phyloP scores from a whole-genome alignment of 2,329 filamentous ascomycete species.

The Nannizzia gypsea region DNA sequence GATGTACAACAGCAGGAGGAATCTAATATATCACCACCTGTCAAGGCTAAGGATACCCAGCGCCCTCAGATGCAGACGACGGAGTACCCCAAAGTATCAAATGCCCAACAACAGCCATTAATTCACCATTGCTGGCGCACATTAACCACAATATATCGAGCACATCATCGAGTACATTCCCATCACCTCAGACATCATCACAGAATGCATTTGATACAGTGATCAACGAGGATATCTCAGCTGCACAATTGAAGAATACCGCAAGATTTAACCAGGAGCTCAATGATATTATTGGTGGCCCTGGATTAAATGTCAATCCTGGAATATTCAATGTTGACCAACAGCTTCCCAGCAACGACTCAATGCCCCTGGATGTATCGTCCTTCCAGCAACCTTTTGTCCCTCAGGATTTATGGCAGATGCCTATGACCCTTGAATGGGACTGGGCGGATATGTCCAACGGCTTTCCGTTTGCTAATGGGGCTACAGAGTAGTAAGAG shows the following conservation, averaged over 20 bases:
- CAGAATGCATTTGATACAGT: slow-evolving; percentile 5
- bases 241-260: slow-evolving; percentile 4
- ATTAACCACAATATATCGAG: neutral
- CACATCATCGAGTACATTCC: slow-evolving; percentile 4
- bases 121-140: slow-evolving; percentile 3
- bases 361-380: slow-evolving; percentile 26
- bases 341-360: slow-evolving; percentile 21
- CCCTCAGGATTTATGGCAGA: slow-evolving; percentile 84
- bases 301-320: slow-evolving; percentile 9
- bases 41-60: slow-evolving; percentile 4
- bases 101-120: slow-evolving; percentile 3
- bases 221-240: neutral
- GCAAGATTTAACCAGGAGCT: slow-evolving; percentile 12
- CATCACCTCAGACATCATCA: slow-evolving; percentile 7
- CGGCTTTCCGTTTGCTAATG: slow-evolving; percentile 15
- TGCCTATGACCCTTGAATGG: slow-evolving; percentile 95
- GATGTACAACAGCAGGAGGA: slow-evolving; percentile 22
- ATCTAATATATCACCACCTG: slow-evolving; percentile 12
- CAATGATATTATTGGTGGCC: slow-evolving; percentile 26
- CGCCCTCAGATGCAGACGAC: neutral
- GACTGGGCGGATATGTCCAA: slow-evolving; percentile 47
- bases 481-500: neutral
- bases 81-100: neutral
- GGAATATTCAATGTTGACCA: slow-evolving; percentile 5
- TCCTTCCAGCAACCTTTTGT: slow-evolving; percentile 74